Percentiles rank a stretch among this genome's conserved stretches.
phyloP scores from a whole-genome alignment of 2,329 filamentous ascomycete species.

The Corinectria fuckeliana region DNA sequence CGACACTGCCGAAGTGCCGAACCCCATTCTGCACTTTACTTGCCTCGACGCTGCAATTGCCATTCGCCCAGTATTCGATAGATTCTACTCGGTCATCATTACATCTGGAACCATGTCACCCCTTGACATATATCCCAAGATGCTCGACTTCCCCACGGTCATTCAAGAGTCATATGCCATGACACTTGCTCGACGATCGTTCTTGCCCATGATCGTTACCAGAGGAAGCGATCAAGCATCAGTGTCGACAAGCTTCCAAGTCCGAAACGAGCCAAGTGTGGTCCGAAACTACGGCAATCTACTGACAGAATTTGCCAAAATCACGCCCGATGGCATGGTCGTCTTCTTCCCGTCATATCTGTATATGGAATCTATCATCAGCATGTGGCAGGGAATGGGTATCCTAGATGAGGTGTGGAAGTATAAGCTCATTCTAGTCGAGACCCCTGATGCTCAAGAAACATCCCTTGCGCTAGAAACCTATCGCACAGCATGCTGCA shows the following conservation, averaged over 20 bases:
- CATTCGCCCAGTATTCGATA: slow-evolving; percentile 96
- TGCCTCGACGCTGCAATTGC: slow-evolving; percentile 97
- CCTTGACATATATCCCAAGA: slow-evolving; percentile 98
- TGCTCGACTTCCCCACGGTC: slow-evolving; percentile 91
- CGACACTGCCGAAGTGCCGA: slow-evolving; percentile 92
- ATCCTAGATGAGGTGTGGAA: slow-evolving; percentile 98
- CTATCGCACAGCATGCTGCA: slow-evolving; percentile 96
- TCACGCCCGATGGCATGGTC: slow-evolving; percentile 97
- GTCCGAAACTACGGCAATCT: slow-evolving; percentile 95
- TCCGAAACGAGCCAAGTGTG: slow-evolving; percentile 94
- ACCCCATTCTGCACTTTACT: slow-evolving; percentile 95
- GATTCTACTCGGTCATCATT: slow-evolving; percentile 97
- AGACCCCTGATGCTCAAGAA: slow-evolving; percentile 97
- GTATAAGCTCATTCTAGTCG: slow-evolving; percentile 96
- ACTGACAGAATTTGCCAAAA: slow-evolving; percentile 91
- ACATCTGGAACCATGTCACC: slow-evolving; percentile 97
- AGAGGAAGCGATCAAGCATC: slow-evolving; percentile 92
- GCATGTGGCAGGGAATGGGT: slow-evolving; percentile 99
- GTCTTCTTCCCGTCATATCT: slow-evolving; percentile 99
- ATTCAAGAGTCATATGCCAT: slow-evolving; percentile 97
- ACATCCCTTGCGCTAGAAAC: slow-evolving; percentile 95
- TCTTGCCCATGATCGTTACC: slow-evolving; percentile 97
- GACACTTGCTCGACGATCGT: slow-evolving; percentile 93
- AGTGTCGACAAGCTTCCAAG: slow-evolving; percentile 92
- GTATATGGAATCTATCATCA: slow-evolving; percentile 99